phyloP scores from a whole-genome alignment of 805 yeast species.

The Naumovozyma baii region DNA sequence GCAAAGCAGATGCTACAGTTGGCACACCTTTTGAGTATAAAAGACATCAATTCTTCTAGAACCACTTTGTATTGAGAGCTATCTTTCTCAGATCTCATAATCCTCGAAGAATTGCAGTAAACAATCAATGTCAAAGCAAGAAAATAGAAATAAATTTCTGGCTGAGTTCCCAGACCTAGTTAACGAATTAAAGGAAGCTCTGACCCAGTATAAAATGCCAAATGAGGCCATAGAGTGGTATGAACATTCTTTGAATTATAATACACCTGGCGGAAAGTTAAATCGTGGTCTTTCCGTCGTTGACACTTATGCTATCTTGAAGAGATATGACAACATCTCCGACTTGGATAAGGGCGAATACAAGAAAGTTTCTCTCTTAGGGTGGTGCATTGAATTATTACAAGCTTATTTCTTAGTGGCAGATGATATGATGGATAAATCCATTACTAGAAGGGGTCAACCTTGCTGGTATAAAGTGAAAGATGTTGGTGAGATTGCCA shows the following conservation, averaged over 20 bases:
- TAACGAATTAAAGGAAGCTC: constrained; percentile 55
- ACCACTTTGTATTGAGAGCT: neutral
- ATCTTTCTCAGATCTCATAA: neutral
- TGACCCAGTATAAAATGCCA: constrained; percentile 69
- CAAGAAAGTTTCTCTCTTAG: constrained; percentile 75
- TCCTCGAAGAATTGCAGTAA: too few relatives aligned
- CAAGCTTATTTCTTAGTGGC: constrained; percentile 97
- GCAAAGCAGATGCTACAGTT: neutral
- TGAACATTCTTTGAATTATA: constrained; percentile 60
- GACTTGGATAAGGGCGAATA: constrained; percentile 63
- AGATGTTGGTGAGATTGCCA: constrained; percentile 85
- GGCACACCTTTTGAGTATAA: neutral
- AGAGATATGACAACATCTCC: constrained; percentile 45
- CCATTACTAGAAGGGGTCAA: constrained; percentile 95
- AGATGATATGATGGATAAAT: constrained; percentile 96
- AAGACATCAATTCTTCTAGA: neutral
- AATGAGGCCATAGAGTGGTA: constrained; percentile 82
- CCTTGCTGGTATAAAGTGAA: constrained; percentile 90
- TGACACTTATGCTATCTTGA: constrained; percentile 79
- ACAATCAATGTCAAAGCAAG: constrained; percentile 9
- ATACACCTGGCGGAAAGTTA: constrained; percentile 92
- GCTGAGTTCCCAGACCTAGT: constrained; percentile 68
- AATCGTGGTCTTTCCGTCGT: constrained; percentile 94
- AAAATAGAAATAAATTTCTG: constrained; percentile 45
- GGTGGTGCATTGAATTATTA: constrained; percentile 90